Conservation (phyloP, 805 yeast species). For the Metschnikowia orientalis region DNA sequence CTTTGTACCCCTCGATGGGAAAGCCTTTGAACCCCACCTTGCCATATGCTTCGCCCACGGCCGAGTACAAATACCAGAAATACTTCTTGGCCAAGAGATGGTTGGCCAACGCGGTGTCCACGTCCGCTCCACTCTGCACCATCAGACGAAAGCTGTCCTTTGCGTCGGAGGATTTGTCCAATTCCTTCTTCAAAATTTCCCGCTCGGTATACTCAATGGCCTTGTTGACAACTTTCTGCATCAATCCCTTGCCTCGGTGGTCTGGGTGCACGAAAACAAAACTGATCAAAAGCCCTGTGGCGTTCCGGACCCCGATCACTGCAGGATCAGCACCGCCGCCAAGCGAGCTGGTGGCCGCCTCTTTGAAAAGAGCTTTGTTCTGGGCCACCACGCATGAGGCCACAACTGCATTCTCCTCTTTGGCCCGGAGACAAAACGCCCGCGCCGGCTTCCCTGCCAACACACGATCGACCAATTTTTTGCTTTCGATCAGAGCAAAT, state of each 20-base stretch:
- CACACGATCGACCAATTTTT: conserved; percentile 12
- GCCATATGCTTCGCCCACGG: conserved; percentile 63
- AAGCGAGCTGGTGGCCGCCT: conserved; percentile 21
- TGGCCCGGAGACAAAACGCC: conserved; percentile 27
- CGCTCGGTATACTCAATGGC: conserved; percentile 32
- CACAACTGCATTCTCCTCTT: conserved; percentile 17
- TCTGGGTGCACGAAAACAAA: conserved; percentile 26
- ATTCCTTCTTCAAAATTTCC: conserved; percentile 24
- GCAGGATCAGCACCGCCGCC: conserved; percentile 26
- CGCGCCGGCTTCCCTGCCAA: conserved; percentile 20
- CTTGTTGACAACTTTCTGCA: conserved; percentile 21
- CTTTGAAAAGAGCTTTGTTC: conserved; percentile 28
- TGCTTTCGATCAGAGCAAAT: conserved; percentile 21
- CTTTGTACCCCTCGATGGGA: conserved; percentile 32
- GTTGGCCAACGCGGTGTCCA: conserved; percentile 29
- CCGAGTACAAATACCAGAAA: conserved; percentile 60
- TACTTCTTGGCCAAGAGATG: conserved; percentile 34
- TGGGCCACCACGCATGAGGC: conserved; percentile 23
- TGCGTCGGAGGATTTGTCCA: conserved; percentile 20
- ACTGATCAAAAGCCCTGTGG: conserved; percentile 24
- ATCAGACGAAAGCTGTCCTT: conserved; percentile 29
- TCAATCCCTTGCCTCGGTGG: conserved; percentile 29
- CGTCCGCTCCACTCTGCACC: conserved; percentile 26
- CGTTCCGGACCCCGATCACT: conserved; percentile 30
- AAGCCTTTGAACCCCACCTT: conserved; percentile 52